Evolutionary conservation across 176 grass and related monocot genomes (phyloP).

Genomic region (Canna indica): DNA sequence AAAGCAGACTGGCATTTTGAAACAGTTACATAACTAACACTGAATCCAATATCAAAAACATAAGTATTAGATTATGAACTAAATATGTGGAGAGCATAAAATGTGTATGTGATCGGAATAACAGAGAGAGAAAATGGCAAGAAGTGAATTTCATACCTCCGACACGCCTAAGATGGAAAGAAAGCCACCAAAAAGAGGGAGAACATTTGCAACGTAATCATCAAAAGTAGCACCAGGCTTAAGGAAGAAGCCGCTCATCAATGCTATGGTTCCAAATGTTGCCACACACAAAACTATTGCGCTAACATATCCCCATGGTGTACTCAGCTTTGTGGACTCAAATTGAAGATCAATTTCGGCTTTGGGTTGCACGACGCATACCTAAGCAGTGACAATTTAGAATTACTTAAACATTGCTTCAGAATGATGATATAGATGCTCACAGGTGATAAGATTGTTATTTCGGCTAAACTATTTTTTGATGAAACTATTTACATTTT

Average conservation of each 20-base stretch:
- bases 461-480: background rate
- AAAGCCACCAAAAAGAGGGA: constrained; percentile 79
- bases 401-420: background rate
- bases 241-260: constrained; percentile 93
- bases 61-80: background rate
- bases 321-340: constrained; percentile 69
- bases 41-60: background rate
- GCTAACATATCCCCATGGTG: constrained; percentile 67
- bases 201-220: constrained; percentile 72
- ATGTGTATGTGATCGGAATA: background rate
- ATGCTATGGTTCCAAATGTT: constrained; percentile 78
- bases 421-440: background rate
- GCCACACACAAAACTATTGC: constrained; percentile 54
- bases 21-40: background rate
- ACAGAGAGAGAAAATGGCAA: background rate
- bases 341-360: constrained; percentile 90
- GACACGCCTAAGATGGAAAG: constrained; percentile 82
- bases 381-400: constrained; percentile 23
- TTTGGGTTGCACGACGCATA: constrained; percentile 92
- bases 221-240: constrained; percentile 78
- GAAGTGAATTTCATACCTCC: constrained; percentile 44
- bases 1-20: background rate
- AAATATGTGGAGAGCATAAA: background rate
- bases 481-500: background rate
- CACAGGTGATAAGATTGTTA: background rate